Evolutionary conservation across 208 protist species (phyloP).

Genomic region (Wallacemonas sp.): DNA sequence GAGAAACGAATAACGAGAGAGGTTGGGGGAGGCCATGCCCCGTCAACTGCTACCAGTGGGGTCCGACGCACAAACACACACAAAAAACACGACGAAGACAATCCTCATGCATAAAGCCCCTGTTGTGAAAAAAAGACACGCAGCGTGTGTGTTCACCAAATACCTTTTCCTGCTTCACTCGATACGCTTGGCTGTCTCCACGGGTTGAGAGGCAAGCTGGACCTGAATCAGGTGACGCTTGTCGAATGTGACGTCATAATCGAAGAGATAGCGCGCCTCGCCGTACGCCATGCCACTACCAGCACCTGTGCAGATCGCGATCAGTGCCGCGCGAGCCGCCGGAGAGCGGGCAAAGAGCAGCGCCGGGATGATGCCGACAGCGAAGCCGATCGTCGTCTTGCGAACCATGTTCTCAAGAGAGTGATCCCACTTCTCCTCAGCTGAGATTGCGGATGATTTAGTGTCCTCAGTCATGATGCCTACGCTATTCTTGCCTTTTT

Average conservation of each 20-base stretch:
- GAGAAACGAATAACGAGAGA: conserved; percentile 4
- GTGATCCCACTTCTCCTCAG: conserved; percentile 91
- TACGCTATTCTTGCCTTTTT: no score
- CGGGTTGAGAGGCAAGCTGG: conserved; percentile 16
- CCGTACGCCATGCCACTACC: conserved; percentile 85
- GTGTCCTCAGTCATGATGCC: conserved; percentile 19
- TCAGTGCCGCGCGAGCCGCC: conserved; percentile 53
- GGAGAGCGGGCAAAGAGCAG: conserved; percentile 76
- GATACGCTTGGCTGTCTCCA: conserved; percentile 1
- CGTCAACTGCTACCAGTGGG: not conserved
- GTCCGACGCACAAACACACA: no score
- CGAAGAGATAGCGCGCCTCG: conserved; percentile 88
- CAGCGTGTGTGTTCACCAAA: no score
- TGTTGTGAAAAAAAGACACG: no score
- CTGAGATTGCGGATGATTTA: conserved; percentile 30
- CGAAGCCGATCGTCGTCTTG: conserved; percentile 83
- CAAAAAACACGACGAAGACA: conserved; percentile 1
- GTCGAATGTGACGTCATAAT: conserved; percentile 88
- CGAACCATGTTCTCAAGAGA: conserved; percentile 82
- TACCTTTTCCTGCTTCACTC: not conserved
- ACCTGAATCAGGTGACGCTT: conserved; percentile 72
- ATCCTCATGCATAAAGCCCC: not conserved
- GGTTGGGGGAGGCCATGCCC: not conserved
- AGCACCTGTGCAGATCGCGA: conserved; percentile 72
- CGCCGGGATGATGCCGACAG: conserved; percentile 62